Evolutionary conservation across 768 basidiomycete species (phyloP).

Genomic region (Lactifluus echinatus): DNA sequence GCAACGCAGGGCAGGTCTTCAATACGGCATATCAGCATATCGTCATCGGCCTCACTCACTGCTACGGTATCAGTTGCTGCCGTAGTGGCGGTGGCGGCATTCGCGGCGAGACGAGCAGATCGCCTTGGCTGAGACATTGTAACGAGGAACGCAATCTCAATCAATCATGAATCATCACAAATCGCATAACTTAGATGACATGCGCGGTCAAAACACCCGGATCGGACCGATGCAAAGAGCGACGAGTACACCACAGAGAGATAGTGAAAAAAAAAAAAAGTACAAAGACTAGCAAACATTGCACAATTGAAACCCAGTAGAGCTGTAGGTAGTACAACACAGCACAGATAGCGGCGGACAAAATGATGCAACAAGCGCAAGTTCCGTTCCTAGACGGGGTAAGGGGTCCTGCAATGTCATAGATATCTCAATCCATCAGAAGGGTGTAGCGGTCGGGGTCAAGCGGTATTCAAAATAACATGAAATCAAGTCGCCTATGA

Average conservation of each 20-base stretch:
- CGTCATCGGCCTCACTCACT: neutral
- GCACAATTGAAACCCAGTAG: conserved; percentile 17
- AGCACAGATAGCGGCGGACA: conserved; percentile 16
- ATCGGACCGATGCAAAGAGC: neutral
- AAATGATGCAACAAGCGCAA: conserved; percentile 14
- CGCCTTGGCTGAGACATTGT: conserved; percentile 20
- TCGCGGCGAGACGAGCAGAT: conserved; percentile 20
- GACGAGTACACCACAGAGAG: neutral
- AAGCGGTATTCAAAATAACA: conserved; percentile 9
- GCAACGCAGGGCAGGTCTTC: neutral
- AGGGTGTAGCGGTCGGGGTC: neutral
- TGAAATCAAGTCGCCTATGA: conserved; percentile 12
- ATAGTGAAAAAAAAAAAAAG: conserved; percentile 9
- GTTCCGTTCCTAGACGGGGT: conserved; percentile 14
- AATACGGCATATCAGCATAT: neutral
- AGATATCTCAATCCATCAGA: conserved; percentile 12
- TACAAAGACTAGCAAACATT: conserved; percentile 14
- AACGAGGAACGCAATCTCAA: conserved; percentile 1
- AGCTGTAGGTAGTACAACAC: conserved; percentile 19
- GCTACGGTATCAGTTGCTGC: neutral
- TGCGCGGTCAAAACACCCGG: neutral
- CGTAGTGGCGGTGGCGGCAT: neutral
- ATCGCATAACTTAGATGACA: conserved; percentile 1
- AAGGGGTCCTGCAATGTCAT: conserved; percentile 16
- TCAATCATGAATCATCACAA: conserved; percentile 8